These are phyloP conservation scores for Pseudozyma sp. DNA, from an alignment of 1,284 basidiomycete genomes.

Conservation along the genomic window DNA sequence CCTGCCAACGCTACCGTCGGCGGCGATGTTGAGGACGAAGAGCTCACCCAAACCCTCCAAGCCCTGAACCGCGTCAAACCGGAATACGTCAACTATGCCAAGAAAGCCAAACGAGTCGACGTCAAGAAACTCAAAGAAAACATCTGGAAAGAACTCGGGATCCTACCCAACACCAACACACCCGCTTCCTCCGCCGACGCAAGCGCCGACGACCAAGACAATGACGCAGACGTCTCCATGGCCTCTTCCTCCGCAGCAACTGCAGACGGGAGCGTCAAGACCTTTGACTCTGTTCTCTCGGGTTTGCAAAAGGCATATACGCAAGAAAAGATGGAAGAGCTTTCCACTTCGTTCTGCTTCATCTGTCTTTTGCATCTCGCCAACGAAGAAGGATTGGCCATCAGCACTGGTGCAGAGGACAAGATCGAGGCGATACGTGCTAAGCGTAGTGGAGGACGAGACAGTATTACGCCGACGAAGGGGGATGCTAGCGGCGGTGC, in stretches of 20 bases:
- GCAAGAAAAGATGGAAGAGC: constrained; percentile 93
- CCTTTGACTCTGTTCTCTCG: constrained; percentile 84
- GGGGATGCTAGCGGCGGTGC: constrained; percentile 10
- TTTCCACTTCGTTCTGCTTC: constrained; percentile 99
- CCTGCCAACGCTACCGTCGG: constrained; percentile 60
- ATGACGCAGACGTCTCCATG: constrained; percentile 28
- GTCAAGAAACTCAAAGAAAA: constrained; percentile 97
- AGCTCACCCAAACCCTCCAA: constrained; percentile 83
- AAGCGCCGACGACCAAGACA: constrained; percentile 20
- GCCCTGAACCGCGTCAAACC: constrained; percentile 81
- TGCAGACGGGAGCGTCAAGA: constrained; percentile 29
- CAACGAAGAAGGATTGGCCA: constrained; percentile 86
- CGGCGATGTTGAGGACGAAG: constrained; percentile 78
- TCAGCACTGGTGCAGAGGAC: constrained; percentile 51
- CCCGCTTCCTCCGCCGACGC: constrained; percentile 23
- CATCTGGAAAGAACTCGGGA: constrained; percentile 88
- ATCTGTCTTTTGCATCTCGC: constrained; percentile 95
- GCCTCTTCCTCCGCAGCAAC: constrained; percentile 10
- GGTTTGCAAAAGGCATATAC: constrained; percentile 86
- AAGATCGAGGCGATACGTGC: constrained; percentile 42
- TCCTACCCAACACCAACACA: constrained; percentile 28
- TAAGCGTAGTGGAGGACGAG: constrained; percentile 20
- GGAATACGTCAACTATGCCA: constrained; percentile 93
- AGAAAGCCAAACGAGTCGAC: constrained; percentile 95
- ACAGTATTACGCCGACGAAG: constrained; percentile 41